phyloP scores from a whole-genome alignment of 2,329 filamentous ascomycete species.

The Nemania serpens region DNA sequence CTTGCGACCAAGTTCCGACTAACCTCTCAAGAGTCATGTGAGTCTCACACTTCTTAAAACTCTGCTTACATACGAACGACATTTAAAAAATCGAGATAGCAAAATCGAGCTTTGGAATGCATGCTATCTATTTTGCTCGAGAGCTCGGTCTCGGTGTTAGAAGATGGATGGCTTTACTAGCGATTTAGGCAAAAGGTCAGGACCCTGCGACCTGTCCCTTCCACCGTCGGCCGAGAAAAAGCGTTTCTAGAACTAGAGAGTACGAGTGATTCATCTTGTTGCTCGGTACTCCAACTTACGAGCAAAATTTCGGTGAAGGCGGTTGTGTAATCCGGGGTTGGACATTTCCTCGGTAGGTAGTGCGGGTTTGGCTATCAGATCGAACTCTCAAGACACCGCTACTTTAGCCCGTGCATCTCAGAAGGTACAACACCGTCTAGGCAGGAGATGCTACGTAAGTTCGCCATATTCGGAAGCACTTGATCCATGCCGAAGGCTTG shows the following conservation, averaged over 20 bases:
- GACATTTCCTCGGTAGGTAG: background rate
- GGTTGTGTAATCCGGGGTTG: background rate
- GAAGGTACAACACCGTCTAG: slow-evolving; percentile 5
- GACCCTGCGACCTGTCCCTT: slow-evolving; percentile 29
- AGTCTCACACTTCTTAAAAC: background rate
- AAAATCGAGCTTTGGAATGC: background rate
- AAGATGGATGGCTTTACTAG: slow-evolving; percentile 29
- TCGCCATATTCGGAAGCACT: slow-evolving; percentile 21
- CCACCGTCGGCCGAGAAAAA: slow-evolving; percentile 25
- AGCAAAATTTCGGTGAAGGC: background rate
- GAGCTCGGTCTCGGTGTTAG: slow-evolving; percentile 13
- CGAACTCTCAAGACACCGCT: slow-evolving; percentile 1
- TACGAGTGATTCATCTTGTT: background rate
- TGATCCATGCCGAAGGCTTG: slow-evolving; percentile 22
- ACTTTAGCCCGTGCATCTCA: slow-evolving; percentile 15
- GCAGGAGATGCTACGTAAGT: slow-evolving; percentile 10
- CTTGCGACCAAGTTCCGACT: background rate
- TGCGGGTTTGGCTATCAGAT: slow-evolving; percentile 2
- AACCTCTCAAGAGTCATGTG: background rate
- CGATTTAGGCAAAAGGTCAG: slow-evolving; percentile 38
- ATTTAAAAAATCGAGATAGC: background rate
- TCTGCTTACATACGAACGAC: background rate
- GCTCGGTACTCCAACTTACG: background rate
- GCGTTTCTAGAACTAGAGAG: slow-evolving; percentile 20
- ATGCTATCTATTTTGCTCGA: background rate